These are phyloP conservation scores for Phytophthora sp. DNA, from an alignment of 352 stramenopile species.

Conservation along the genomic window DNA sequence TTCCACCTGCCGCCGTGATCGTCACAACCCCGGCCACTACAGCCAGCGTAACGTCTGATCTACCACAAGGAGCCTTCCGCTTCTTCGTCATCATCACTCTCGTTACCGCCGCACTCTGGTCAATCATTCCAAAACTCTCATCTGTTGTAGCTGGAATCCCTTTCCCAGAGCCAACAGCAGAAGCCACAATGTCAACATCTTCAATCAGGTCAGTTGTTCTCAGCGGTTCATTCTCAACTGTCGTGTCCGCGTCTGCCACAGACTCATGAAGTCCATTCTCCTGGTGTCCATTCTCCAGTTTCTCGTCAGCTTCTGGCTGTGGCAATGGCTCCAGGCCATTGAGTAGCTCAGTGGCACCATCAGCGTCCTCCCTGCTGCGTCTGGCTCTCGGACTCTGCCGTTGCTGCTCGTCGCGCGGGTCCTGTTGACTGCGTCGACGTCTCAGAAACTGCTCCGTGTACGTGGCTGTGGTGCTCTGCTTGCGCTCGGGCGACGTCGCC, in stretches of 20 bases:
- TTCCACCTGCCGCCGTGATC: conserved; percentile 21
- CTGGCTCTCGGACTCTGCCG: neutral
- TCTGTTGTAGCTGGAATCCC: conserved; percentile 7
- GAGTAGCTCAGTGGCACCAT: neutral
- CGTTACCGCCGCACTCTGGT: neutral
- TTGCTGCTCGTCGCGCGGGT: neutral
- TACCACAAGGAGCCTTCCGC: conserved; percentile 26
- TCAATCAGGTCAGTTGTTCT: conserved; percentile 8
- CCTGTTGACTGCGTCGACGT: conserved; percentile 7
- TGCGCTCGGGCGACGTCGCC: neutral
- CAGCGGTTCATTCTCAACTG: conserved; percentile 12
- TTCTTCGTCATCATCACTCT: conserved; percentile 29
- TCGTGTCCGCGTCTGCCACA: neutral
- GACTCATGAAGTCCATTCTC: conserved; percentile 4
- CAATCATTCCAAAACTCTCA: conserved; percentile 2
- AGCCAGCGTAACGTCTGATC: conserved; percentile 11
- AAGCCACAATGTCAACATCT: conserved; percentile 4
- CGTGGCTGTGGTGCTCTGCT: conserved; percentile 3
- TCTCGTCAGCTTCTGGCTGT: neutral
- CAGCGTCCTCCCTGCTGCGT: conserved; percentile 11
- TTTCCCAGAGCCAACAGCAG: conserved; percentile 18
- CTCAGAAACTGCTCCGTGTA: conserved; percentile 26
- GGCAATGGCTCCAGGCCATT: neutral
- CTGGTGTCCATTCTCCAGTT: too few relatives aligned
- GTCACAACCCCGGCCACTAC: conserved; percentile 15